A percentile compares a stretch with the other conserved stretches of the same genome.
phyloP scores from a whole-genome alignment of 176 grass and related monocot species.

The Paspalum notatum region DNA sequence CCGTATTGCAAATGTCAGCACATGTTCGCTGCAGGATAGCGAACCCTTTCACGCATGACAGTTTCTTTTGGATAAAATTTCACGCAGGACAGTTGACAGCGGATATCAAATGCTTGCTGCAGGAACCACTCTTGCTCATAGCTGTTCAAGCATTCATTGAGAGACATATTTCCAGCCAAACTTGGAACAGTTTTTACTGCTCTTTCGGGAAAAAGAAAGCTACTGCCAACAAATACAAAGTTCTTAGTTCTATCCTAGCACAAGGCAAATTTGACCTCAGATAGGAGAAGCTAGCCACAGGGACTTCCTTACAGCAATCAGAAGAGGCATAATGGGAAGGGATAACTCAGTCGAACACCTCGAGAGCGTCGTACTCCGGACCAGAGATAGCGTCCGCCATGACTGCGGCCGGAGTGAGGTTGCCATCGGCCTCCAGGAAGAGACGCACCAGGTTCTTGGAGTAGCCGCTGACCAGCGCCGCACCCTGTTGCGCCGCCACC shows the following conservation, averaged over 20 bases:
- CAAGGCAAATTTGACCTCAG: background rate
- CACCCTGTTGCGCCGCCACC: conserved; percentile 45
- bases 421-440: conserved; percentile 17
- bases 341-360: conserved; percentile 8
- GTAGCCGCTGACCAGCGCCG: conserved; percentile 61
- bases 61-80: too few species aligned
- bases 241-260: background rate
- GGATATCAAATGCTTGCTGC: background rate
- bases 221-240: background rate
- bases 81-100: too few species aligned
- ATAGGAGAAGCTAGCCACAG: background rate
- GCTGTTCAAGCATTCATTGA: background rate
- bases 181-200: too few species aligned
- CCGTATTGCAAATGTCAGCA: too few species aligned
- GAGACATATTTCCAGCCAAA: background rate
- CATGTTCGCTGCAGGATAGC: too few species aligned
- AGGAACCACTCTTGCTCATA: background rate
- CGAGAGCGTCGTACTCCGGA: conserved; percentile 14
- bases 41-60: too few species aligned
- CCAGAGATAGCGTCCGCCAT: conserved; percentile 17
- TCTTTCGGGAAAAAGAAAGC: background rate
- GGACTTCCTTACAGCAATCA: background rate
- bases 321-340: background rate
- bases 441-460: conserved; percentile 70
- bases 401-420: background rate